Evolutionary conservation across 2,329 filamentous ascomycete species (phyloP).

Genomic region (Hymenoscyphus fraxineus): DNA sequence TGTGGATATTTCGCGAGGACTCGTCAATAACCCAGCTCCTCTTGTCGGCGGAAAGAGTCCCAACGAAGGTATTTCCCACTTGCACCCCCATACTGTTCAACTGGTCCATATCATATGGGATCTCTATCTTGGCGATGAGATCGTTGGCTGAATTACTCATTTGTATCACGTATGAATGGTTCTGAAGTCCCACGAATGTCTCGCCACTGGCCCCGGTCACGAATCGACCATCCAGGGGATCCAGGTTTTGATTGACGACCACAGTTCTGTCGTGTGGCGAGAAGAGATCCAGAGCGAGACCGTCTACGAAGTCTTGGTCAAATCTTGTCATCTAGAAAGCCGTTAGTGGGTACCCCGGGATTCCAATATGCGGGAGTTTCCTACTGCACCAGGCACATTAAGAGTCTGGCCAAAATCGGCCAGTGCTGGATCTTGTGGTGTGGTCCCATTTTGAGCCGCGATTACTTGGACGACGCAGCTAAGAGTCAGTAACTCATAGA

Average conservation of each 20-base stretch:
- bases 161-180: slow-evolving; percentile 35
- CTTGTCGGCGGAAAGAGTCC: slow-evolving; percentile 25
- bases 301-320: slow-evolving; percentile 35
- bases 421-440: no score
- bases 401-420: no score
- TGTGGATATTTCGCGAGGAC: slow-evolving; percentile 30
- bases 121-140: slow-evolving; percentile 36
- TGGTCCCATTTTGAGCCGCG: no score
- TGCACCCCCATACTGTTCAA: slow-evolving; percentile 21
- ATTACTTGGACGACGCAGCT: no score
- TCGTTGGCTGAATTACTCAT: slow-evolving; percentile 35
- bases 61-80: slow-evolving; percentile 23
- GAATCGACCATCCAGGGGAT: slow-evolving; percentile 32
- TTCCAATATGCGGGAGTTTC: no score
- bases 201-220: slow-evolving; percentile 32
- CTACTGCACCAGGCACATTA: no score
- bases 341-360: no score
- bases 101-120: slow-evolving; percentile 30
- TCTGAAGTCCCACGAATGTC: slow-evolving; percentile 31
- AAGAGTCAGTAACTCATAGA: no score
- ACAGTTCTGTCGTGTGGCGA: slow-evolving; percentile 34
- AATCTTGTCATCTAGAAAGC: slow-evolving; percentile 24
- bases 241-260: slow-evolving; percentile 33
- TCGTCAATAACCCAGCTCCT: slow-evolving; percentile 38
- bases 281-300: slow-evolving; percentile 35